phyloP scores from a whole-genome alignment of 108 stramenopile species.

The Conticribra guillardii region DNA sequence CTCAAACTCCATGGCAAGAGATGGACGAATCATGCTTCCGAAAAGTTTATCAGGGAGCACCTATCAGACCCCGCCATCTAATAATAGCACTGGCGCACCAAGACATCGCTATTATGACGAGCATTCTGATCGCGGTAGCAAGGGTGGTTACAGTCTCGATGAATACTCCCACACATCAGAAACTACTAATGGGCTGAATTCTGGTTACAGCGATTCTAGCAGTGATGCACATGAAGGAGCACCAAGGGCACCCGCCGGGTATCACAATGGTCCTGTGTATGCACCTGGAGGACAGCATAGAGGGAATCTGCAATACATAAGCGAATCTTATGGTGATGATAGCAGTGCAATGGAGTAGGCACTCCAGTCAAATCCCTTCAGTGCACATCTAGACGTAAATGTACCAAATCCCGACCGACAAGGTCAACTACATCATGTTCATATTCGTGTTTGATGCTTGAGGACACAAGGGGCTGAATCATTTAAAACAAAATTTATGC shows the following conservation, averaged over 20 bases:
- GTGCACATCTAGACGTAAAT: no score
- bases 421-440: no score
- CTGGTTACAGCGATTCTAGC: constrained; percentile 35
- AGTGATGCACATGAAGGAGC: constrained; percentile 10
- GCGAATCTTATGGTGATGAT: constrained; percentile 30
- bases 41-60: constrained; percentile 14
- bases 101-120: background rate
- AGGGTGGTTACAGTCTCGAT: constrained; percentile 45
- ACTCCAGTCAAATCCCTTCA: no score
- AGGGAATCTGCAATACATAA: constrained; percentile 34
- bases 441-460: no score
- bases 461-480: no score
- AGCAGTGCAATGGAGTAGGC: constrained; percentile 17
- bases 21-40: constrained; percentile 13
- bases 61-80: constrained; percentile 15
- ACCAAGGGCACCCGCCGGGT: constrained; percentile 2
- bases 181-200: constrained; percentile 22
- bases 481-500: no score
- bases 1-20: constrained; percentile 2
- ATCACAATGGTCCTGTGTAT: constrained; percentile 8
- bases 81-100: background rate
- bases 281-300: constrained; percentile 1
- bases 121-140: background rate
- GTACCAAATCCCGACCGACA: no score
- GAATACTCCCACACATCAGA: constrained; percentile 47